These are phyloP conservation scores for Nakazawaea holstii DNA, from an alignment of 805 yeast species.

Conservation along the genomic window DNA sequence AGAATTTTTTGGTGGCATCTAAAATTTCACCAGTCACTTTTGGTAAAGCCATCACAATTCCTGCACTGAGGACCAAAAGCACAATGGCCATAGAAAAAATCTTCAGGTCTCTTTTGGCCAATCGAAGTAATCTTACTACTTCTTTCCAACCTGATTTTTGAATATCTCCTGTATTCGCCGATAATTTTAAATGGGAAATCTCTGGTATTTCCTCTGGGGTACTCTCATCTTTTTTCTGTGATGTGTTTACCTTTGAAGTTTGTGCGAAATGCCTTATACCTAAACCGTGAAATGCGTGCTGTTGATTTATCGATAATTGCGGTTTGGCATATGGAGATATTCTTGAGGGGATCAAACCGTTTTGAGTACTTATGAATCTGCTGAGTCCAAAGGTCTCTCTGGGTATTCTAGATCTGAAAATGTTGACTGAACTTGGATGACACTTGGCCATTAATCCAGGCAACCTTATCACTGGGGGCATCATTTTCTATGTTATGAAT, in stretches of 20 bases:
- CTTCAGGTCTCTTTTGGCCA: slow-evolving; percentile 41
- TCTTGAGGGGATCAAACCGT: too few relatives aligned
- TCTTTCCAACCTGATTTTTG: slow-evolving; percentile 30
- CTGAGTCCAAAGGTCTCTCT: neutral
- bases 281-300: too few relatives aligned
- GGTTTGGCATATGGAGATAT: too few relatives aligned
- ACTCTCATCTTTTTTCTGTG: neutral
- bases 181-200: slow-evolving; percentile 19
- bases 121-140: slow-evolving; percentile 31
- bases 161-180: slow-evolving; percentile 20
- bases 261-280: too few relatives aligned
- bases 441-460: neutral
- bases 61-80: slow-evolving; percentile 40
- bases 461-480: neutral
- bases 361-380: neutral
- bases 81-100: slow-evolving; percentile 36
- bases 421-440: neutral
- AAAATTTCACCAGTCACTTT: slow-evolving; percentile 51
- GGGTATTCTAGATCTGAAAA: neutral
- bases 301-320: too few relatives aligned
- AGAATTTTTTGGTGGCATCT: slow-evolving; percentile 38
- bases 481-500: neutral
- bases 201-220: slow-evolving; percentile 11
- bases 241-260: too few relatives aligned
- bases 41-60: slow-evolving; percentile 48